These are phyloP conservation scores for Trichopus zeylanicus DNA, from an alignment of 116 monocot species.

Conservation along the genomic window DNA sequence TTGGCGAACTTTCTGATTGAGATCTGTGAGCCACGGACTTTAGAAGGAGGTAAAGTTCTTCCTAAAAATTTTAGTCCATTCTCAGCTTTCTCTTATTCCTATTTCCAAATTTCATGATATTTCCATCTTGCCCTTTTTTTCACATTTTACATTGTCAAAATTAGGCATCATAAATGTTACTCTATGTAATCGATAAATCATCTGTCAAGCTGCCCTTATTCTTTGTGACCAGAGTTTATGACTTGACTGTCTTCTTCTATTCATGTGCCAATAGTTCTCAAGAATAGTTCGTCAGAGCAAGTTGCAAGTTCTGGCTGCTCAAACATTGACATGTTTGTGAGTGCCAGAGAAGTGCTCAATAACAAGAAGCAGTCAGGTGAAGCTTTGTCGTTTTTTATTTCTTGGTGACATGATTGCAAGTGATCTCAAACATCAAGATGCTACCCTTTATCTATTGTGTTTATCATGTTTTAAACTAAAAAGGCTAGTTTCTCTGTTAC, in stretches of 20 bases:
- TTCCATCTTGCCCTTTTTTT: neutral
- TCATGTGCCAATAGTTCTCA: neutral
- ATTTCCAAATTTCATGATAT: neutral
- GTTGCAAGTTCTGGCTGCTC: conserved; percentile 1
- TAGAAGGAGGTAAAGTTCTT: conserved; percentile 17
- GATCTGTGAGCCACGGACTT: conserved; percentile 27
- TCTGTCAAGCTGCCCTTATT: too few species aligned
- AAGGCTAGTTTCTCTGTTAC: neutral
- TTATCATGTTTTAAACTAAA: too few species aligned
- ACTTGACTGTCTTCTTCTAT: neutral
- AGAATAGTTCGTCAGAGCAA: neutral
- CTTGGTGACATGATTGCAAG: neutral
- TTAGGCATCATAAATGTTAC: too few species aligned
- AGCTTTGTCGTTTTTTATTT: neutral
- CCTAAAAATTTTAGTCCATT: neutral
- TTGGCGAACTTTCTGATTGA: conserved; percentile 50
- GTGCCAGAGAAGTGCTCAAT: neutral
- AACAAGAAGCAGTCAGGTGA: neutral
- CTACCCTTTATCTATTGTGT: neutral
- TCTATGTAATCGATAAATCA: too few species aligned
- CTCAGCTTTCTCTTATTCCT: neutral
- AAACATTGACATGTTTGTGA: neutral
- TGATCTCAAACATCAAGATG: neutral
- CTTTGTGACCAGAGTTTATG: too few species aligned
- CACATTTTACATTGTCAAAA: neutral